Percentiles rank a stretch among this genome's conserved stretches.
phyloP scores from a whole-genome alignment of 225 moss, liverwort and hornwort species.

The Lunularia cruciata region DNA sequence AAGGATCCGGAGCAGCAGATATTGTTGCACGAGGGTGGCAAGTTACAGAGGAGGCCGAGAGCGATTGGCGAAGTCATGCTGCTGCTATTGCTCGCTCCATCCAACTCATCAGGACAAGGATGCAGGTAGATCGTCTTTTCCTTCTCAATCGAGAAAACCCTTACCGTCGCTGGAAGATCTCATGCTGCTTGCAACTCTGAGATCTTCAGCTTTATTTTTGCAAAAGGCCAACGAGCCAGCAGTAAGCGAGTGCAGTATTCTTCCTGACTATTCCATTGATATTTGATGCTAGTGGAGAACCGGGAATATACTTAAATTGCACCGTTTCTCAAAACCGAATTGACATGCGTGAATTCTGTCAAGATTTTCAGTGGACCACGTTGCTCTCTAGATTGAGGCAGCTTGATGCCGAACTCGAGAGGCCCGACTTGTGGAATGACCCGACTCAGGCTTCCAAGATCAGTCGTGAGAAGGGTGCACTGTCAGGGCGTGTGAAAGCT shows the following conservation, averaged over 20 bases:
- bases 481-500: constrained; percentile 68
- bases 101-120: constrained; percentile 78
- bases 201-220: not conserved
- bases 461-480: constrained; percentile 80
- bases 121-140: constrained; percentile 53
- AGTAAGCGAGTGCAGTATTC: too few relatives aligned
- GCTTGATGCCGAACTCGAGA: constrained; percentile 69
- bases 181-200: not conserved
- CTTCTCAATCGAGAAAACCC: not conserved
- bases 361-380: constrained; percentile 66
- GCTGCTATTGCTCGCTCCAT: constrained; percentile 89
- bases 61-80: constrained; percentile 93
- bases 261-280: too few relatives aligned
- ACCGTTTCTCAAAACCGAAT: too few relatives aligned
- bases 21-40: constrained; percentile 80
- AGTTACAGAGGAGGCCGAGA: constrained; percentile 69
- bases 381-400: constrained; percentile 64
- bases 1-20: constrained; percentile 49
- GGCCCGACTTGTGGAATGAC: constrained; percentile 77
- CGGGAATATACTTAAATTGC: too few relatives aligned
- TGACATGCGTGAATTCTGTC: constrained; percentile 14
- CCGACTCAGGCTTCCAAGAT: constrained; percentile 65
- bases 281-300: too few relatives aligned
- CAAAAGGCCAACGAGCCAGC: too few relatives aligned
- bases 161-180: not conserved